Evolutionary conservation across 306 rosid species (phyloP).

Genomic region (Myrica gale): DNA sequence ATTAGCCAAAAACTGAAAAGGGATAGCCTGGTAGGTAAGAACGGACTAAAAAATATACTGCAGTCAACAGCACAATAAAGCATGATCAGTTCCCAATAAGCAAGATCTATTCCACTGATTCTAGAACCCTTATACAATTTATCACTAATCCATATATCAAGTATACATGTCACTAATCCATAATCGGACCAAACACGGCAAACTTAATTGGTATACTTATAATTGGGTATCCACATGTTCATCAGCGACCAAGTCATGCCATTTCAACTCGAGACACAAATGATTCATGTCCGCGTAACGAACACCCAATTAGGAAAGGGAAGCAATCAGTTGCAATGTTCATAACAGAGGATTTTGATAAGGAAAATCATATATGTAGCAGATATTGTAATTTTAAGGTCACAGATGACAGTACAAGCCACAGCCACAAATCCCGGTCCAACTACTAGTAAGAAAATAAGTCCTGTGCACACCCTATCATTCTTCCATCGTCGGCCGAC

Average conservation of each 20-base stretch:
- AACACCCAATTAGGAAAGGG: neutral
- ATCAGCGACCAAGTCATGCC: neutral
- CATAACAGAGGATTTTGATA: neutral
- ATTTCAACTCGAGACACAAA: neutral
- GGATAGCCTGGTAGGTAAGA: neutral
- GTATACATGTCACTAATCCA: neutral
- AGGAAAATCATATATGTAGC: conserved; percentile 5
- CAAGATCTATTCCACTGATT: neutral
- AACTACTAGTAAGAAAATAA: neutral
- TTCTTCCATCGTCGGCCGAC: neutral
- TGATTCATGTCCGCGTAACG: neutral
- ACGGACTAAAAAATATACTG: too few species aligned
- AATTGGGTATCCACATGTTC: neutral
- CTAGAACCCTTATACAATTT: neutral
- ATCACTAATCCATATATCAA: neutral
- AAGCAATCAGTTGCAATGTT: neutral
- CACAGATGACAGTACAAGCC: conserved; percentile 8
- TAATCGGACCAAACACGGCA: neutral
- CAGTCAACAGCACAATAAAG: too few species aligned
- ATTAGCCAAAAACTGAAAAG: neutral
- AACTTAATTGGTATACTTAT: neutral
- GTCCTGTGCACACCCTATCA: neutral
- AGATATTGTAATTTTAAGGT: neutral
- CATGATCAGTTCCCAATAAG: neutral
- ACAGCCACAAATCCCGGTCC: neutral